These are phyloP conservation scores for Penicilliopsis zonata DNA, from an alignment of 495 filamentous ascomycete genomes.

Conservation along the genomic window DNA sequence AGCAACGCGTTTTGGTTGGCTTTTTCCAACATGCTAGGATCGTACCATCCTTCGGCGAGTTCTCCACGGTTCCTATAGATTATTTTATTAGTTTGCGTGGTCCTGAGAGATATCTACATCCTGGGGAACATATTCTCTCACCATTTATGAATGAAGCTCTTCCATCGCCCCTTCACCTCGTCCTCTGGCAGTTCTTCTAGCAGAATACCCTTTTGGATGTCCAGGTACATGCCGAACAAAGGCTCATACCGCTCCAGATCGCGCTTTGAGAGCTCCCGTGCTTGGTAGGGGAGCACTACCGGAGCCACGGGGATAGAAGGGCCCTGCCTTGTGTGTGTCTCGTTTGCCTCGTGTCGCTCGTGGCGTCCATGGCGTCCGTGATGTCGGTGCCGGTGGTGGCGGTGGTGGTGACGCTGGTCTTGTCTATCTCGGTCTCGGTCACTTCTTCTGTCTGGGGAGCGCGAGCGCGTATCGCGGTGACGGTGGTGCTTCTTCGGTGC, in stretches of 20 bases:
- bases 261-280: conserved; percentile 49
- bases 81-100: too few species aligned
- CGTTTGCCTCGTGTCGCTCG: conserved; percentile 7
- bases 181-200: conserved; percentile 52
- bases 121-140: conserved; percentile 20
- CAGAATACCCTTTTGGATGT: conserved; percentile 69
- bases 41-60: conserved; percentile 90
- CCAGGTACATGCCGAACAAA: conserved; percentile 77
- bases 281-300: conserved; percentile 50
- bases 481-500: conserved; percentile 2
- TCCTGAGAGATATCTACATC: background rate
- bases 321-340: conserved; percentile 12
- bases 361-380: conserved; percentile 16
- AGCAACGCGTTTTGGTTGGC: conserved; percentile 10
- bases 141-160: conserved; percentile 87
- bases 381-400: conserved; percentile 7
- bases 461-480: conserved; percentile 12
- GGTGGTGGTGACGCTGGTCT: conserved; percentile 6
- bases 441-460: conserved; percentile 11
- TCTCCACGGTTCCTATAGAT: conserved; percentile 78
- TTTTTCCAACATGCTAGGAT: conserved; percentile 48
- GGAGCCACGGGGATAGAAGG: conserved; percentile 9
- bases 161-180: conserved; percentile 78
- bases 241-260: conserved; percentile 52
- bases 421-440: conserved; percentile 2